Percentiles rank a stretch among this genome's conserved stretches.
These are phyloP conservation scores for Aspergillus jensenii DNA, from an alignment of 2,329 filamentous ascomycete species.

Conservation along the genomic window DNA sequence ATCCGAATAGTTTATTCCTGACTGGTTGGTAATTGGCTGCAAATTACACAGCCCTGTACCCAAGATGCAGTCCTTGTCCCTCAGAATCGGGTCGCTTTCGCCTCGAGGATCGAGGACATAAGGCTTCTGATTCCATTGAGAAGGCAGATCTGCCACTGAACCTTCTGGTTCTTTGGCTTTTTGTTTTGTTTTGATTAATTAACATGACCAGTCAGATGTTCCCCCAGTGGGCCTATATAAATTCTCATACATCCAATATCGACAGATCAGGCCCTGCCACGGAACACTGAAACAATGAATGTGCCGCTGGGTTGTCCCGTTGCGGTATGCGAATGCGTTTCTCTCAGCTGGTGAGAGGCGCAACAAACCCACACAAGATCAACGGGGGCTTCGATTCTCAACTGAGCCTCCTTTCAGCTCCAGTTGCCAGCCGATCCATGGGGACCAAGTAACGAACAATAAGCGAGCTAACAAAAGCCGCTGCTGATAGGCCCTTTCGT, in stretches of 20 bases:
- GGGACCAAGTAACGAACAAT: neutral
- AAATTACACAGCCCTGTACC: neutral
- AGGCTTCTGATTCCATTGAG: neutral
- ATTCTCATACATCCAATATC: constrained; percentile 6
- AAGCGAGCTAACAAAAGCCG: neutral
- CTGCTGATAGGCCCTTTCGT: neutral
- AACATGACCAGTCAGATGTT: constrained; percentile 9
- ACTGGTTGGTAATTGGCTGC: neutral
- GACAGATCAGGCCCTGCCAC: constrained; percentile 6
- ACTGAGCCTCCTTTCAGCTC: too few relatives aligned
- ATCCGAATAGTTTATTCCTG: neutral
- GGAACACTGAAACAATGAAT: neutral
- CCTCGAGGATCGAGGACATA: neutral
- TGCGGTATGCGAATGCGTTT: neutral
- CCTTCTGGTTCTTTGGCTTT: too few relatives aligned
- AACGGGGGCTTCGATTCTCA: too few relatives aligned
- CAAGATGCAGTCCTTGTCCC: neutral
- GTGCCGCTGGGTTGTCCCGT: neutral
- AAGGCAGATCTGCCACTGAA: neutral
- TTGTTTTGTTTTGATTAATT: neutral
- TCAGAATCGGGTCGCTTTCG: neutral
- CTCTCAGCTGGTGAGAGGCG: neutral
- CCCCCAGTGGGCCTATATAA: neutral
- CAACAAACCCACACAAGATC: neutral
- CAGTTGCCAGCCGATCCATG: too few relatives aligned